Conservation (phyloP, 306 rosid species). For the Dalbergia cultrata region DNA sequence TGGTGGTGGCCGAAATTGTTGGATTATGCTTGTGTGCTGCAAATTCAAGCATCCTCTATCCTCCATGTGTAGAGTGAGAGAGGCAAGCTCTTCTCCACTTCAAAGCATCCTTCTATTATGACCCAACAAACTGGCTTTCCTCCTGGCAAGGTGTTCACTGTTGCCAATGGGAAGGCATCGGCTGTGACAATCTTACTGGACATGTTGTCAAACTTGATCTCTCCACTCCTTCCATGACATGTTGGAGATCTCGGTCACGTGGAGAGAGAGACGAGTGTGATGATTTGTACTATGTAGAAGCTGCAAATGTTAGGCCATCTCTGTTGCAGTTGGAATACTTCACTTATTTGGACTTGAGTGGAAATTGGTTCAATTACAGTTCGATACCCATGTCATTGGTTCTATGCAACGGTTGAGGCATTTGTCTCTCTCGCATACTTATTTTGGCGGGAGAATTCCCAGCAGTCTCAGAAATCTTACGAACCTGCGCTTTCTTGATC, state of each 20-base stretch:
- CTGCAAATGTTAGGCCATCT: background rate
- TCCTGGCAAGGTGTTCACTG: constrained; percentile 32
- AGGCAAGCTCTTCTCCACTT: constrained; percentile 34
- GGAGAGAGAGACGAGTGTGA: background rate
- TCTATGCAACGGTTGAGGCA: background rate
- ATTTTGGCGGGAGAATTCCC: constrained; percentile 13
- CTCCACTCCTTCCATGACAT: background rate
- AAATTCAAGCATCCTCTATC: background rate
- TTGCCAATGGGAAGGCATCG: constrained; percentile 47
- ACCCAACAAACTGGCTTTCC: constrained; percentile 25
- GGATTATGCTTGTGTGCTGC: constrained; percentile 12
- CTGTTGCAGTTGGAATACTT: constrained; percentile 22
- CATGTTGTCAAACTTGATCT: constrained; percentile 43
- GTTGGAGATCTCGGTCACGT: background rate
- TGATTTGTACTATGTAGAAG: background rate
- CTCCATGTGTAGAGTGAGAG: constrained; percentile 26
- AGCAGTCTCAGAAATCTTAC: constrained; percentile 30
- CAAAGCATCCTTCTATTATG: background rate
- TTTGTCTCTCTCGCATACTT: background rate
- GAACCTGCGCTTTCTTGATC: constrained; percentile 3
- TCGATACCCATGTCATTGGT: constrained; percentile 5
- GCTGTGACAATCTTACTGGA: constrained; percentile 26
- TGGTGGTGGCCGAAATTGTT: background rate
- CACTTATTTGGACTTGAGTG: constrained; percentile 35
- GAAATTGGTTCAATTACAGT: background rate